Percentiles rank a stretch among this genome's conserved stretches.
Conservation (phyloP, 2,329 filamentous ascomycete genomes). For the Emmonsiellopsis sp. region DNA sequence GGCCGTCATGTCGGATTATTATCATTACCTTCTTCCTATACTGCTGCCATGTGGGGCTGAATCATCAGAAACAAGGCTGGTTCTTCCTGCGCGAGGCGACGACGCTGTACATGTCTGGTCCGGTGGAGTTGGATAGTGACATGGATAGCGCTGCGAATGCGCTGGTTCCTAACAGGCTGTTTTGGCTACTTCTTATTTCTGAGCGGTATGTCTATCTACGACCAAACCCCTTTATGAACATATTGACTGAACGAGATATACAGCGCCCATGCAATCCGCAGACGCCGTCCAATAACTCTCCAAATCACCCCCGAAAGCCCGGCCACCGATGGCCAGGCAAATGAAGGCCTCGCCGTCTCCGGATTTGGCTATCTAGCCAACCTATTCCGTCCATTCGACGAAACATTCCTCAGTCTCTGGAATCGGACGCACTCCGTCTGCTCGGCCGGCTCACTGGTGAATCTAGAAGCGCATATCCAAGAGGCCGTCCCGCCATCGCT, state of each 20-base stretch:
- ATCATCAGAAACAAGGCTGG: conserved; percentile 63
- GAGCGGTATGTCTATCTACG: conserved; percentile 45
- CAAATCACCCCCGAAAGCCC: conserved; percentile 46
- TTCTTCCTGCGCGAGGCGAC: conserved; percentile 63
- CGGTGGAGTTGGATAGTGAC: conserved; percentile 39
- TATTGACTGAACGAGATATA: not conserved
- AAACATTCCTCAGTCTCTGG: conserved; percentile 55
- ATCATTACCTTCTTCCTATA: conserved; percentile 65
- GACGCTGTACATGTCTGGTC: conserved; percentile 53
- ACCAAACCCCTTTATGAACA: not conserved
- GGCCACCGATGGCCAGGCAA: conserved; percentile 43
- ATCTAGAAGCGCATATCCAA: conserved; percentile 42
- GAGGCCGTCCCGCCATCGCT: conserved; percentile 45
- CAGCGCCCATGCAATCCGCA: conserved; percentile 54
- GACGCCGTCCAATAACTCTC: conserved; percentile 54
- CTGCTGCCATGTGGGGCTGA: conserved; percentile 55
- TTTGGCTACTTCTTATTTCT: conserved; percentile 57
- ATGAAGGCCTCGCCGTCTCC: conserved; percentile 44
- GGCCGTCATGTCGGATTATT: conserved; percentile 27
- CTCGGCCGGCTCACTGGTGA: conserved; percentile 37
- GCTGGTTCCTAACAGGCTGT: conserved; percentile 41
- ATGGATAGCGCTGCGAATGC: conserved; percentile 23
- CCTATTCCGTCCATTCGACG: conserved; percentile 54
- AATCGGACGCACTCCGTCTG: conserved; percentile 44
- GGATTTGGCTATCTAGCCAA: conserved; percentile 53